Evolutionary conservation across 306 rosid genomes (phyloP), one percentile per base, ranked within the genome.

Genomic region (Rosa chinensis): DNA sequence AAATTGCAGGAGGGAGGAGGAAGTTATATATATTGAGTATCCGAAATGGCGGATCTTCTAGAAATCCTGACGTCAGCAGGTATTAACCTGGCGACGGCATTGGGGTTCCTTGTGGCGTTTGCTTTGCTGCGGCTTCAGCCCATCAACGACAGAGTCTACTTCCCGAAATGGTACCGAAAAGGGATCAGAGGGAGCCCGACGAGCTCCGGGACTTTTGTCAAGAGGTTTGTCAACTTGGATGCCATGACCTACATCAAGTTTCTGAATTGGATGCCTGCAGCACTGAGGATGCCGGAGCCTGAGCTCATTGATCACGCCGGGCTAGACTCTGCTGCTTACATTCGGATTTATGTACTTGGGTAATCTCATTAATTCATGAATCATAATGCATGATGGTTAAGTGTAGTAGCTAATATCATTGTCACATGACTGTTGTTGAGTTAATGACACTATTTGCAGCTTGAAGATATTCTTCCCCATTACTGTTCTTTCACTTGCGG

Each of bases 241-340:
- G 45, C 35, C 16, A 72, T 75, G 4, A 87, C 89, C 39, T 92
- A 92, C 72, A 4, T 89, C 17, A 92, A 83, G 86, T 94, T 94
- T 73, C 86, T 90, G 63, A 92, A 87, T 73, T 94, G 98, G 98
- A 94, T 94, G 97, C 97, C 95, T 47, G 97, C 98, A 11, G 98
- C 97, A 16, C 80, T 92, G 85, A 86, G 78, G 64, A 94, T 94
- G 98, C 97, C 98, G 40, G 95, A 92, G 62, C 94, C 89, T 1
- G 98, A 92, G 89, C 94, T 94, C 25, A 87, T 89, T 70, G 97
- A 92, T 32, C 98, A 94, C 47, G 97, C 97, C 5, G 98, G 98
- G 25, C 92, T 94, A 50, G 98, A 94, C 86, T 91, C 97, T 28
- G 90, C 97, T 17, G 93, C 89, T 3, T 94, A 84, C 63, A 86